A percentile compares a stretch with the other conserved stretches of the same genome.
Evolutionary conservation across 2,329 filamentous ascomycete species (phyloP).

Genomic region (Colletotrichum sp.): DNA sequence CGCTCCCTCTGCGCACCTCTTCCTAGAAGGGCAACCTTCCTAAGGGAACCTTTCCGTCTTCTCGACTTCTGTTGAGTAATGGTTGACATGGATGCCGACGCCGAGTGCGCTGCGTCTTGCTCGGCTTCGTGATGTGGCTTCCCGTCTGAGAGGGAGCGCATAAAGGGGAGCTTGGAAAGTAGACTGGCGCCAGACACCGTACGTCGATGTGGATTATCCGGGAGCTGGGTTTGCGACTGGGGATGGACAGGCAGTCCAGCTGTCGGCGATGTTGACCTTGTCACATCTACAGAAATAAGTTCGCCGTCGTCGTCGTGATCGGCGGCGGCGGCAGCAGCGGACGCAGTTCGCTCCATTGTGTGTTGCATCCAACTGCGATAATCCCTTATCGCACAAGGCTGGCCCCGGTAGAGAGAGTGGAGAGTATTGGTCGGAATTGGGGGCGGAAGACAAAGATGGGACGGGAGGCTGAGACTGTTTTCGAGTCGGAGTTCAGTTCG

Average conservation of each 20-base stretch:
- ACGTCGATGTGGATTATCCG: conserved; percentile 34
- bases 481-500: neutral
- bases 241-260: neutral
- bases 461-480: neutral
- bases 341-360: neutral
- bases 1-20: conserved; percentile 69
- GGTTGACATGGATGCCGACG: conserved; percentile 30
- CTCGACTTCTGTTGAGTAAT: conserved; percentile 56
- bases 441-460: neutral
- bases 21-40: conserved; percentile 85
- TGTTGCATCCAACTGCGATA: neutral
- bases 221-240: neutral
- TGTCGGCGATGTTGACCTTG: neutral
- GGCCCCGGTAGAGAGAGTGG: neutral
- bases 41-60: conserved; percentile 81
- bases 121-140: conserved; percentile 31
- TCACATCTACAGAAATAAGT: neutral
- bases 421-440: neutral
- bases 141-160: conserved; percentile 51
- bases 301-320: neutral
- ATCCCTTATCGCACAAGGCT: conserved; percentile 3
- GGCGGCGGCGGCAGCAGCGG: neutral
- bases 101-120: conserved; percentile 31
- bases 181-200: conserved; percentile 66
- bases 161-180: conserved; percentile 72